Base-by-base conservation (phyloP, 148 eudicot genomes). In the Vaccinium vitisidaea region DNA sequence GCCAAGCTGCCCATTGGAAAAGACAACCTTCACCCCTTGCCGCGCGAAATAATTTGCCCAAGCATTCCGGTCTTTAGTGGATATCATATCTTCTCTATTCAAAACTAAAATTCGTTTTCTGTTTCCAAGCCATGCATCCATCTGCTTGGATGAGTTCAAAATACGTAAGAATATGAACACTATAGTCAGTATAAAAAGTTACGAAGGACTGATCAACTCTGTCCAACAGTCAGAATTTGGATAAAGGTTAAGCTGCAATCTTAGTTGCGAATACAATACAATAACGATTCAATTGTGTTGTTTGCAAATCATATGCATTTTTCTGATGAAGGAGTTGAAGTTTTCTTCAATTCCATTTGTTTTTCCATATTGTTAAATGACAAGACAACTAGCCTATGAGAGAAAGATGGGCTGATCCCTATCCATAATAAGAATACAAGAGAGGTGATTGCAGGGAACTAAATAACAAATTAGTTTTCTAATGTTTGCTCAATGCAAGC, bases 71-170 rank as follows among this genome's bases (percentile, higher is more conserved):
- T 97, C 99, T 55, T 91, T 87, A 73, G 95, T 85, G 65, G 98
- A 95, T 88, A 97, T 97, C 99, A 97, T 97, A 88, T 97, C 99
- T 90, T 97, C 99, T 87, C 99, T 91, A 82, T 97, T 97, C 87
- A 97, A 87, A 78, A 97, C 99, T 81, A 97, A 77, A 79, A 97
- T 95, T 85, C 98, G 89, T 83, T 93, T 97, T 78, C 95, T 93
- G 83, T 94, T 97, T 58, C 99, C 98, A 88, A 95, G 86, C 99
- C 99, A 97, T 65, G 86, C 58, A 87, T 94, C 98, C 99, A 97
- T 97, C 99, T 96, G 92, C 82, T 71, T 58, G 83, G 21, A 59
- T 77, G 81, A 85, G 86, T 80, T 50, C 32, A 79, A 43, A 43
- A 75, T 16, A 54, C 43, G 39, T 46, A 65, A 80, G 3, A 46